Evolutionary conservation across 306 rosid species (phyloP), one percentile per base, ranked within the genome.

Genomic region (Gillenia trifoliata): DNA sequence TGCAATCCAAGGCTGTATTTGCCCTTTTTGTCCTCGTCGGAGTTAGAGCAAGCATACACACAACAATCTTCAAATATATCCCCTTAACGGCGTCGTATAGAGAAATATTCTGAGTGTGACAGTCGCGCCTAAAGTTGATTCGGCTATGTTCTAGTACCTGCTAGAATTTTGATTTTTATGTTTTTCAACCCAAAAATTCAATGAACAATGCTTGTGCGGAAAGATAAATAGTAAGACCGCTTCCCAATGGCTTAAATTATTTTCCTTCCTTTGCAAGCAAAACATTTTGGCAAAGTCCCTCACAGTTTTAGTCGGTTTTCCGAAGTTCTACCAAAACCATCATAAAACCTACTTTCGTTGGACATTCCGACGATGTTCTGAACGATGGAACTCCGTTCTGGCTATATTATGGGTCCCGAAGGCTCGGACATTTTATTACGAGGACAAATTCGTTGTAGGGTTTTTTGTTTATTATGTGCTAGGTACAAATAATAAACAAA

Each of bases 1-100:
- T 47, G 33, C 62, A 40, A 19, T 41, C 45, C 50, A 45, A 28
- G 68, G 77, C 77, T 60, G 77, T 60, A 15, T 29, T 73, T 73
- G 43, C 68, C 28, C 38, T 41, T 36, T 23, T 41, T 41, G 76
- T 72, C 55, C 38, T 43, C 17, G 2, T 34, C 11, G 1, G 29
- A 45, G 20, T 45, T 15, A 1, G 52, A 16, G 8, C 20, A 45
- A 50, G 1, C n/a, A n/a, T 20, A 50, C 11, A 7, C 57, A 50
- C 23, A 50, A 50, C 9, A 43, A 43, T 43, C 50, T 43, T 43
- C 17, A 43, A 8, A 36, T 15, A 45, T 45, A 16, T 45, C 20
- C 17, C 52, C 6, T 5, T 4, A 45, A 15, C 8, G 2, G 15
- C 20, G 2, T 45, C 20, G 20, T 45, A 13, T 45, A 45, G 2